Evolutionary conservation across 2,329 filamentous ascomycete genomes (phyloP).

Genomic region (Talaromyces verruculosus): DNA sequence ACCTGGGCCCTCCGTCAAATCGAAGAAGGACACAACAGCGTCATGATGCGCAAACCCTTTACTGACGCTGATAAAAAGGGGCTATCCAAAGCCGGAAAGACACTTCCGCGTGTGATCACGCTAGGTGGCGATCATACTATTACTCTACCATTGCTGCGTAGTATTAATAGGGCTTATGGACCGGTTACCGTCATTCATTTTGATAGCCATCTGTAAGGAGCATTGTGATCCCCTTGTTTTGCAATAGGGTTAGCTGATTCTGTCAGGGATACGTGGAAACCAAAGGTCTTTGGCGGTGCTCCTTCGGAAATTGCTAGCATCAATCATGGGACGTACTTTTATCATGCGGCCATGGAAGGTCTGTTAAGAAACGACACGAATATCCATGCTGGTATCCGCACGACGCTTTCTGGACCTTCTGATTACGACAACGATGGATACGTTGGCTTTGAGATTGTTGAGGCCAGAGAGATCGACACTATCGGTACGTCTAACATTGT

Average conservation of each 20-base stretch:
- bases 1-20: slow-evolving; percentile 79
- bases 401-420: slow-evolving; percentile 72
- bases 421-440: slow-evolving; percentile 87
- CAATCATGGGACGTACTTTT: slow-evolving; percentile 90
- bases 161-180: slow-evolving; percentile 64
- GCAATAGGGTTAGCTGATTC: not conserved
- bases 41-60: slow-evolving; percentile 68
- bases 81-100: slow-evolving; percentile 70
- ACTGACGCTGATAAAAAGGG: slow-evolving; percentile 68
- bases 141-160: slow-evolving; percentile 53
- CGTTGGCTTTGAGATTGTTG: slow-evolving; percentile 79
- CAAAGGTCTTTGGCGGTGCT: slow-evolving; percentile 82
- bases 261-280: slow-evolving; percentile 62
- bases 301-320: slow-evolving; percentile 73
- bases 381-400: slow-evolving; percentile 84
- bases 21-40: slow-evolving; percentile 76
- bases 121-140: slow-evolving; percentile 54
- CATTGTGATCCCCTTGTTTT: not conserved
- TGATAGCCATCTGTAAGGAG: slow-evolving; percentile 56
- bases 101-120: slow-evolving; percentile 77
- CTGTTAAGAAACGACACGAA: slow-evolving; percentile 78
- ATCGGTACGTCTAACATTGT: slow-evolving; percentile 46
- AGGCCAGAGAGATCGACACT: slow-evolving; percentile 69
- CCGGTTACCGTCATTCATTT: slow-evolving; percentile 66
- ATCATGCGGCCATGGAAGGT: slow-evolving; percentile 75